Conservation (phyloP, 805 yeast genomes). For the Diddensiella transvaalensis region DNA sequence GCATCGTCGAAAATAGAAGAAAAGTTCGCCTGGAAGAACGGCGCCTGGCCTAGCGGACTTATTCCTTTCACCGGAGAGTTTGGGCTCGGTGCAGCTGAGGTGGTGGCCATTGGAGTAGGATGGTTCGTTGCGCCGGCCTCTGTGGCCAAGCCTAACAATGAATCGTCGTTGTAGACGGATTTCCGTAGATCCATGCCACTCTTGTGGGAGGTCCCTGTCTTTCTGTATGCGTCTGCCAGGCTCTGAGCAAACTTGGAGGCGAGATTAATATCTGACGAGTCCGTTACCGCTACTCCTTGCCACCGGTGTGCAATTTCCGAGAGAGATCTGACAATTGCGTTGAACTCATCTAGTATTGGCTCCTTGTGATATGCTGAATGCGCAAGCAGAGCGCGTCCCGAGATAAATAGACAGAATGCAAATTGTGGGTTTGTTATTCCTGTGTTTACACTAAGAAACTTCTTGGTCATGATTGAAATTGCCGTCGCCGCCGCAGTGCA, state of each 20-base stretch:
- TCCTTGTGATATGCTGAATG: constrained; percentile 4
- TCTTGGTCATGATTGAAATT: constrained; percentile 15
- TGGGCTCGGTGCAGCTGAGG: background rate
- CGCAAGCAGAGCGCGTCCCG: constrained; percentile 18
- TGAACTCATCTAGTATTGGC: background rate
- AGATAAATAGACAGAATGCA: constrained; percentile 18
- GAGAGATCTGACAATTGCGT: background rate
- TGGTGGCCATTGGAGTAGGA: background rate
- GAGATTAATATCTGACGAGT: constrained; percentile 2
- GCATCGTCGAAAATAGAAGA: constrained; percentile 1
- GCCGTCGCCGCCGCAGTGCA: constrained; percentile 19
- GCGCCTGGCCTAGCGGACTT: constrained; percentile 1
- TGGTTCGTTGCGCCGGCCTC: background rate
- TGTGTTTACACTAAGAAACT: constrained; percentile 9
- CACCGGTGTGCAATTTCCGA: constrained; percentile 2
- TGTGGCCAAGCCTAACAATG: background rate
- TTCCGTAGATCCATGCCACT: constrained; percentile 2
- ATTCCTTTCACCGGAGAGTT: constrained; percentile 1
- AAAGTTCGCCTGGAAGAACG: constrained; percentile 4
- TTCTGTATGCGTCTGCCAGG: constrained; percentile 1
- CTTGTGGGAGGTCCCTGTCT: background rate
- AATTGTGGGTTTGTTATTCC: constrained; percentile 17
- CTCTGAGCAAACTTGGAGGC: constrained; percentile 6
- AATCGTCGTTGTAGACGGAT: constrained; percentile 7
- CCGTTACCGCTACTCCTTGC: constrained; percentile 5